Conservation (phyloP, 2,329 filamentous ascomycete species). For the Paracoccidioides lutzii region DNA sequence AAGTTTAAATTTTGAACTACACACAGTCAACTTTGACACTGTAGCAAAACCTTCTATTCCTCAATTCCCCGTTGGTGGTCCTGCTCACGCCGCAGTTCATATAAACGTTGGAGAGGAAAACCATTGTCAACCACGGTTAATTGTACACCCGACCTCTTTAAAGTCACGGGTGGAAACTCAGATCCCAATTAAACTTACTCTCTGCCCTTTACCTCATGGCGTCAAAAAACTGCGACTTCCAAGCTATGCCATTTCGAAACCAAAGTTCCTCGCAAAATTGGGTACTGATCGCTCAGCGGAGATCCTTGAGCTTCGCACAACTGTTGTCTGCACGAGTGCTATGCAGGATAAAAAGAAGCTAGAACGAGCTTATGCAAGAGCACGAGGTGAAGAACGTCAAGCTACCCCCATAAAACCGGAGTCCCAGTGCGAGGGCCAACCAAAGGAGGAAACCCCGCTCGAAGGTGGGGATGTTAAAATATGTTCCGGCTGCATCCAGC, state of each 20-base stretch:
- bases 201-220: slow-evolving; percentile 61
- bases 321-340: slow-evolving; percentile 81
- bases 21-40: slow-evolving; percentile 24
- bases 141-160: slow-evolving; percentile 53
- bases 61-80: slow-evolving; percentile 12
- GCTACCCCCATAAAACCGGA: slow-evolving; percentile 31
- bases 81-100: slow-evolving; percentile 19
- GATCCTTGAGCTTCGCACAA: slow-evolving; percentile 65
- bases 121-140: slow-evolving; percentile 34
- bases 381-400: slow-evolving; percentile 32
- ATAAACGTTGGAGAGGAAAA: slow-evolving; percentile 19
- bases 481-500: slow-evolving; percentile 77
- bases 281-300: slow-evolving; percentile 53
- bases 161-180: slow-evolving; percentile 96
- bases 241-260: slow-evolving; percentile 83
- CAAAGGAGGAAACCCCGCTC: slow-evolving; percentile 58
- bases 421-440: slow-evolving; percentile 36
- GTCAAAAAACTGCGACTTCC: slow-evolving; percentile 76
- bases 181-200: slow-evolving; percentile 71
- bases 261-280: slow-evolving; percentile 72
- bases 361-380: slow-evolving; percentile 52
- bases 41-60: slow-evolving; percentile 8
- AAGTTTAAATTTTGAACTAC: slow-evolving; percentile 24
- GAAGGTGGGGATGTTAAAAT: slow-evolving; percentile 93
- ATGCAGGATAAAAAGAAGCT: slow-evolving; percentile 61